Conservation (phyloP, 208 protist genomes). For the Trypanosoma scelopori region DNA sequence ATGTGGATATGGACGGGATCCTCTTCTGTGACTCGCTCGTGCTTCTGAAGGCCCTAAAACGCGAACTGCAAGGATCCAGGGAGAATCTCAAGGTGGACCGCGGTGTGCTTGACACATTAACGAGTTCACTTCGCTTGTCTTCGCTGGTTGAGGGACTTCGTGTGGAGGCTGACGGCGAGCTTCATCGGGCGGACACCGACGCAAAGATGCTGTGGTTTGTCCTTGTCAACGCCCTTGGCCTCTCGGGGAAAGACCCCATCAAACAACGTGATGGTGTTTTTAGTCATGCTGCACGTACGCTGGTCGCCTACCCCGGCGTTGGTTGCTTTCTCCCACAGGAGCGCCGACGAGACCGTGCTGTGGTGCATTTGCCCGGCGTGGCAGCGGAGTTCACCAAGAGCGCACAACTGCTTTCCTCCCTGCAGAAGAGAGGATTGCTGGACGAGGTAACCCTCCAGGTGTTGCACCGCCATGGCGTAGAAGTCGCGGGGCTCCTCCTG, state of each 20-base stretch:
- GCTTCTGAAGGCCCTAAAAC: slow-evolving; percentile 53
- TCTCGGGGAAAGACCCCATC: slow-evolving; percentile 28
- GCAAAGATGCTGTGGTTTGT: slow-evolving; percentile 85
- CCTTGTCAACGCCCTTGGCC: slow-evolving; percentile 54
- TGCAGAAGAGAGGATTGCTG: slow-evolving; percentile 42
- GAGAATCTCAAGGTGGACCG: slow-evolving; percentile 29
- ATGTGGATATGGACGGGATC: slow-evolving; percentile 45
- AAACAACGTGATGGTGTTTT: slow-evolving; percentile 61
- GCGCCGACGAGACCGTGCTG: slow-evolving; percentile 32
- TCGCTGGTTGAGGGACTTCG: slow-evolving; percentile 64
- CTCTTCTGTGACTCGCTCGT: slow-evolving; percentile 84
- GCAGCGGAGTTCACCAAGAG: slow-evolving; percentile 42
- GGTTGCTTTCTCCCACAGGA: slow-evolving; percentile 71
- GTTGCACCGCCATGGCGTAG: slow-evolving; percentile 45
- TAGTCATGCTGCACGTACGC: slow-evolving; percentile 45
- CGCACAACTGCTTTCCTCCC: slow-evolving; percentile 27
- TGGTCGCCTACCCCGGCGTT: slow-evolving; percentile 51
- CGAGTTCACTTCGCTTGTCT: slow-evolving; percentile 61
- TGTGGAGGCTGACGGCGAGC: slow-evolving; percentile 54
- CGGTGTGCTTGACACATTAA: slow-evolving; percentile 52
- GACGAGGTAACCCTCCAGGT: slow-evolving; percentile 47
- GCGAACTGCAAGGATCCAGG: slow-evolving; percentile 34
- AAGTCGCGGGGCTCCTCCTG: slow-evolving; percentile 59
- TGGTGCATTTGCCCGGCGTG: slow-evolving; percentile 68
- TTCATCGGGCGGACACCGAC: slow-evolving; percentile 87